Evolutionary conservation across 805 yeast genomes (phyloP).

Genomic region (Cyberlindnera euphorbiiphila): DNA sequence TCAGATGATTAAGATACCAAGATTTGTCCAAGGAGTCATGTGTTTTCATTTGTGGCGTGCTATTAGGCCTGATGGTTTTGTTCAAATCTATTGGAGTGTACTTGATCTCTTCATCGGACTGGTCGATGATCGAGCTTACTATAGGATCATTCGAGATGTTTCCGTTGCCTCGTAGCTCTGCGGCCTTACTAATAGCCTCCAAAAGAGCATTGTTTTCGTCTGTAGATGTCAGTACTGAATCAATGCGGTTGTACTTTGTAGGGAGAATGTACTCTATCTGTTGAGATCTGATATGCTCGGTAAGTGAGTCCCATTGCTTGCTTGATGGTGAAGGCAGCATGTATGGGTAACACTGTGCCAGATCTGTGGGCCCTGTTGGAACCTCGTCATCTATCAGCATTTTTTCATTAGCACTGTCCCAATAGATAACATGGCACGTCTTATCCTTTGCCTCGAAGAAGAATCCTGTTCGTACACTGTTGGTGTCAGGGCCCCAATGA

Average conservation of each 20-base stretch:
- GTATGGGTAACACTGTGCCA: conserved; percentile 33
- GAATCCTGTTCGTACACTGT: conserved; percentile 40
- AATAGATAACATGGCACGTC: conserved; percentile 32
- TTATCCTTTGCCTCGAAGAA: conserved; percentile 34
- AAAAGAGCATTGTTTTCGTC: conserved; percentile 43
- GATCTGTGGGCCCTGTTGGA: conserved; percentile 25
- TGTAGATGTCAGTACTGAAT: conserved; percentile 46
- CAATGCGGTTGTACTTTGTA: conserved; percentile 21
- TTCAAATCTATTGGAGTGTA: conserved; percentile 42
- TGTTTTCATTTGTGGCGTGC: conserved; percentile 41
- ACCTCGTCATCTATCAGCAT: conserved; percentile 29
- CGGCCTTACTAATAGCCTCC: conserved; percentile 34
- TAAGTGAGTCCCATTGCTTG: conserved; percentile 28
- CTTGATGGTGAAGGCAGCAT: conserved; percentile 41
- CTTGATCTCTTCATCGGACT: conserved; percentile 33
- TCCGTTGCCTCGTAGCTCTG: conserved; percentile 21
- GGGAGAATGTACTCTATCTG: conserved; percentile 31
- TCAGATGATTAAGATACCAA: conserved; percentile 46
- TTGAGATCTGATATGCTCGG: conserved; percentile 23
- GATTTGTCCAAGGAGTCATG: conserved; percentile 55
- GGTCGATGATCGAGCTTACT: conserved; percentile 31
- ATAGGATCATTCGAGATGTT: conserved; percentile 30
- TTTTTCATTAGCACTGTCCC: conserved; percentile 35
- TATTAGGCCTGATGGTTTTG: conserved; percentile 34
- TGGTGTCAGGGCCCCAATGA: conserved; percentile 42